Base-by-base conservation (phyloP, 2,329 filamentous ascomycete genomes). In the Rhynchosporium agropyri region DNA sequence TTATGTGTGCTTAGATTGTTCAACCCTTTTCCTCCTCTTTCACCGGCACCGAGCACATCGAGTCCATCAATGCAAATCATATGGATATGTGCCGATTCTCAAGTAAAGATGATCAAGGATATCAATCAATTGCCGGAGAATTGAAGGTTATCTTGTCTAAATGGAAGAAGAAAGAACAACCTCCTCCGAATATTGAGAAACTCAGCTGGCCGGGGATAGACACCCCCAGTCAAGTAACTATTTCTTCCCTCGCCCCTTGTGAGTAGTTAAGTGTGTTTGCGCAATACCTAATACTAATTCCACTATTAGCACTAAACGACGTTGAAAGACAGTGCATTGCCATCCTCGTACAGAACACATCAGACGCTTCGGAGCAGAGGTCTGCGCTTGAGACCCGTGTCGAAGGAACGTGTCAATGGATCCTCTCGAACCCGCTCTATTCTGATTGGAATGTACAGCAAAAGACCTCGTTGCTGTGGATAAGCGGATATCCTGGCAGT, bases 351-450 rank as follows among this genome's bases (percentile, higher is more conserved):
- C 58, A 60, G 42, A 66, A 74, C 60, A 71, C 62, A 31, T 72
- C 67, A 60, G 67, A 75, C 59, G 64, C 72, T 4, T 61, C 67
- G 45, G 73, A 76, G 45, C 74, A 77, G 61, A 71, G 68, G 58
- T 67, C 67, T 20, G 53, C 65, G 60, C 70, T 75, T 54, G 72
- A 74, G 20, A 69, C 56, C 26, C 72, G 72, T 10, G 70, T 74
- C 12, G 65, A 72, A 55, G 76, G 74, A 15, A 77, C 76, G n/a
- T 78, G 74, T 64, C 67, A 69, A 58, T 77, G 75, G 76, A 72
- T 78, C 58, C 58, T 74, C 33, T 68, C 58, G 29, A 64, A 77
- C 63, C 66, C 67, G 5, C 29, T 65, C 2, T 77, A 76, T 58
- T 42, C 62, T 6, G 65, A 73, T 20, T 78, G 74, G 75, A 61